Conservation (phyloP, 495 filamentous ascomycete genomes). For the Penicillium bialowiezense region DNA sequence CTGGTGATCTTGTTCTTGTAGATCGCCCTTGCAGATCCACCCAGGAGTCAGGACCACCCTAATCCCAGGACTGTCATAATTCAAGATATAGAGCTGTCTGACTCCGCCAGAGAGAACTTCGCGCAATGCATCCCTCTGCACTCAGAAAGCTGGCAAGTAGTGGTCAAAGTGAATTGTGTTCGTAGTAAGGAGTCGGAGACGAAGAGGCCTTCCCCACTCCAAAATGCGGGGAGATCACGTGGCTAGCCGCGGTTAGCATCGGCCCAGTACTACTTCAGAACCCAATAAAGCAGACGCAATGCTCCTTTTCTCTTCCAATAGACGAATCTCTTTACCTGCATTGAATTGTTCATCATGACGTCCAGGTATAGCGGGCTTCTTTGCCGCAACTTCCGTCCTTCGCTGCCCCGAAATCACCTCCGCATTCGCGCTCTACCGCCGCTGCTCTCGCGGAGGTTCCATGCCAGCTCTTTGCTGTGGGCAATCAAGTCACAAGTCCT, state of each 20-base stretch:
- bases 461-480: slow-evolving; percentile 53
- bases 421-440: slow-evolving; percentile 25
- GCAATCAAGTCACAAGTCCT: slow-evolving; percentile 83
- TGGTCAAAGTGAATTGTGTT: too few species aligned
- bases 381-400: slow-evolving; percentile 23
- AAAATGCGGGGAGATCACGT: slow-evolving; percentile 36
- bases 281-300: slow-evolving; percentile 19
- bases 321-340: background rate
- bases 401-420: slow-evolving; percentile 27
- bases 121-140: too few species aligned
- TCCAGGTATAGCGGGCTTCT: slow-evolving; percentile 29
- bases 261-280: slow-evolving; percentile 18
- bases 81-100: too few species aligned
- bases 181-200: too few species aligned
- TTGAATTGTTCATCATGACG: slow-evolving; percentile 29
- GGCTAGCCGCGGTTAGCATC: slow-evolving; percentile 42
- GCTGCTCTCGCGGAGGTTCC: slow-evolving; percentile 51
- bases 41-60: too few species aligned
- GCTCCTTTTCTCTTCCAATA: slow-evolving; percentile 3
- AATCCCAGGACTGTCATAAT: too few species aligned
- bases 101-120: too few species aligned
- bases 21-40: too few species aligned
- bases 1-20: too few species aligned
- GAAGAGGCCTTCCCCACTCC: too few species aligned
- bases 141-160: too few species aligned